Evolutionary conservation across 2,329 filamentous ascomycete genomes (phyloP).

Genomic region (Canariomyces notabilis): DNA sequence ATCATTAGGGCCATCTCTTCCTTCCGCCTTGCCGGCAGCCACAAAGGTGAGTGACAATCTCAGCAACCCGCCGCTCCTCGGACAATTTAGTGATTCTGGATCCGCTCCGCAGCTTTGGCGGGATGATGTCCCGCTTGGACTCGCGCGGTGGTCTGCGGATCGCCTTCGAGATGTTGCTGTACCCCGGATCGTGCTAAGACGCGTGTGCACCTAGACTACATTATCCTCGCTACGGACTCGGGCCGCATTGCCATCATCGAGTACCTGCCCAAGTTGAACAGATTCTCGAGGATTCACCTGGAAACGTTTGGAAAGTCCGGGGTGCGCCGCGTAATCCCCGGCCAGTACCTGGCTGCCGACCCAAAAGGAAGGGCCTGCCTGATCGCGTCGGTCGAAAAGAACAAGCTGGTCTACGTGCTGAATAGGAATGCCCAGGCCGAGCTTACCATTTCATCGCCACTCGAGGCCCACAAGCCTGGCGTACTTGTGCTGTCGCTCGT

Average conservation of each 20-base stretch:
- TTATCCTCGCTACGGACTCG: slow-evolving; percentile 93
- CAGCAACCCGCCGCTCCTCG: slow-evolving; percentile 31
- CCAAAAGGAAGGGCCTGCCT: slow-evolving; percentile 94
- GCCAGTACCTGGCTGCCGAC: slow-evolving; percentile 92
- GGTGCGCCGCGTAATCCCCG: slow-evolving; percentile 85
- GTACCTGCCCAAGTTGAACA: slow-evolving; percentile 80
- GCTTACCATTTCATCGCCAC: slow-evolving; percentile 91
- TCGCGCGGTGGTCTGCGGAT: slow-evolving; percentile 12
- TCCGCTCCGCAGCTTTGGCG: slow-evolving; percentile 25
- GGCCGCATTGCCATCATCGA: slow-evolving; percentile 92
- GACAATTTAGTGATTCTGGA: slow-evolving; percentile 69
- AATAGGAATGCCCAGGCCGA: slow-evolving; percentile 93
- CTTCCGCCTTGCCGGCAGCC: slow-evolving; percentile 88
- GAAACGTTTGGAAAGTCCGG: slow-evolving; percentile 99
- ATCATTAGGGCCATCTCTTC: slow-evolving; percentile 86
- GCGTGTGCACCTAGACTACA: slow-evolving; percentile 64
- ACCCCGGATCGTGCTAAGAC: slow-evolving; percentile 25
- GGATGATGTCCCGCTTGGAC: slow-evolving; percentile 16
- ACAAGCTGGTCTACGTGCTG: slow-evolving; percentile 97
- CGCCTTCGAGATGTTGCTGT: slow-evolving; percentile 20
- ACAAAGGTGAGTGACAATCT: slow-evolving; percentile 71
- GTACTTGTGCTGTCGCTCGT: slow-evolving; percentile 85
- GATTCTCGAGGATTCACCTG: slow-evolving; percentile 82
- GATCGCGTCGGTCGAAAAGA: slow-evolving; percentile 93
- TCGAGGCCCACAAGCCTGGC: slow-evolving; percentile 92